Evolutionary conservation across 345 rosid genomes (phyloP), one percentile per base, ranked within the genome.

Genomic region (Citrus inodora): DNA sequence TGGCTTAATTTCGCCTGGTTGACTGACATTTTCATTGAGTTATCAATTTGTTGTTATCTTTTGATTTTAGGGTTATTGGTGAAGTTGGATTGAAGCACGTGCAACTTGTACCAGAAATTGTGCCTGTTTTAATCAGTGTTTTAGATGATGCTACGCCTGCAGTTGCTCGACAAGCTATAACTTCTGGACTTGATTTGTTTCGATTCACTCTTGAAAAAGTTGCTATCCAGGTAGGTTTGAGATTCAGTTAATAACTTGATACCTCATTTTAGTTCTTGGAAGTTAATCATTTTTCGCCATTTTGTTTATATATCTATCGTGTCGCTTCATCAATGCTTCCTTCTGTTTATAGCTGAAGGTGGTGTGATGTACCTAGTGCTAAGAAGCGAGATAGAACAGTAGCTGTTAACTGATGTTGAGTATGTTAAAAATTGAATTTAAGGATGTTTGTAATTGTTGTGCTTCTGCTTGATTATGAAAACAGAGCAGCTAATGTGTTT

Each of bases 101-200:
- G 56, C 97, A 94, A 70, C 85, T 88, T 19, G 82, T 94, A 72
- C 94, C 95, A 28, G 95, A 94, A 68, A 86, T 96, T 71, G 92
- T 88, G 37, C 97, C 94, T 7, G 87, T 93, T 80, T 84, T 96
- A 21, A 84, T 90, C n/a, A 85, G 85, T 74, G 89, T 90, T 81
- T 79, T 90, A 78, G 86, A 90, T 14, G 99, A 96, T 79, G 88
- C 76, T 80, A 88, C 93, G 9, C 98, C 99, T 0, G 97, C 98
- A 63, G 99, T 94, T 75, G 92, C 87, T 72, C 90, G 97, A 76
- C 98, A 94, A 85, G 94, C 91, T 71, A 89, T 94, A 58, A 70
- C 91, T 81, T 88, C 89, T 56, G 95, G 92, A 30, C 82, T 87
- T 78, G 82, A 83, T 77, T 85, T 94, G 74, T 96, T 96, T 83